Evolutionary conservation across 345 rosid species (phyloP).

Genomic region (Aegle marmelos): DNA sequence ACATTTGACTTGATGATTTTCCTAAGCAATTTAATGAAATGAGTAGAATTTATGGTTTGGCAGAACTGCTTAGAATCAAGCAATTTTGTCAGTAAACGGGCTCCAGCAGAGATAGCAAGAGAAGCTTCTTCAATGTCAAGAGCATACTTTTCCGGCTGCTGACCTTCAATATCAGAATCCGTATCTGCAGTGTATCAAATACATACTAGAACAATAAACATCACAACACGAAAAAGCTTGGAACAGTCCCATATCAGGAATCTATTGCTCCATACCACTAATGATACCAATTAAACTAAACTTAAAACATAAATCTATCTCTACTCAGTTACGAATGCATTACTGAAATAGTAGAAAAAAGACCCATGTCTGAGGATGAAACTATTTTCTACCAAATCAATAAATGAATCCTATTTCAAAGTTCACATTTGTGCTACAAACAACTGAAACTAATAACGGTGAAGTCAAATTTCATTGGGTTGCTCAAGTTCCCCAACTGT

Average conservation of each 20-base stretch:
- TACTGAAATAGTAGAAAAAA: neutral
- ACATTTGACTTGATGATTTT: conserved; percentile 46
- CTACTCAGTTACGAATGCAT: neutral
- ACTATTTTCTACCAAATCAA: neutral
- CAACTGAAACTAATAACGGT: neutral
- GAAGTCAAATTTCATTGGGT: neutral
- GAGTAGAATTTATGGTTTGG: conserved; percentile 26
- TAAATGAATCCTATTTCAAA: neutral
- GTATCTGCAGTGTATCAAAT: conserved; percentile 32
- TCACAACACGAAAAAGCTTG: conserved; percentile 8
- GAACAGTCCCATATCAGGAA: neutral
- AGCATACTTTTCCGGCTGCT: conserved; percentile 51
- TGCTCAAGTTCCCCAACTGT: neutral
- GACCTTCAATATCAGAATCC: conserved; percentile 48
- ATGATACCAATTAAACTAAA: neutral
- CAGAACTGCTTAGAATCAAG: conserved; percentile 61
- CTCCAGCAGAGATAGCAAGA: conserved; percentile 61
- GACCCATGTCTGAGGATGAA: neutral
- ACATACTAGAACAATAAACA: neutral
- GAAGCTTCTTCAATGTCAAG: conserved; percentile 79
- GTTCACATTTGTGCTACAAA: neutral
- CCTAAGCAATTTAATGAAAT: conserved; percentile 40
- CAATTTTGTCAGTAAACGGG: conserved; percentile 69
- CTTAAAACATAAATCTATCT: neutral
- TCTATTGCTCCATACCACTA: neutral